These are phyloP conservation scores for Endothia cerciana DNA, from an alignment of 2,329 filamentous ascomycete genomes.

Conservation along the genomic window DNA sequence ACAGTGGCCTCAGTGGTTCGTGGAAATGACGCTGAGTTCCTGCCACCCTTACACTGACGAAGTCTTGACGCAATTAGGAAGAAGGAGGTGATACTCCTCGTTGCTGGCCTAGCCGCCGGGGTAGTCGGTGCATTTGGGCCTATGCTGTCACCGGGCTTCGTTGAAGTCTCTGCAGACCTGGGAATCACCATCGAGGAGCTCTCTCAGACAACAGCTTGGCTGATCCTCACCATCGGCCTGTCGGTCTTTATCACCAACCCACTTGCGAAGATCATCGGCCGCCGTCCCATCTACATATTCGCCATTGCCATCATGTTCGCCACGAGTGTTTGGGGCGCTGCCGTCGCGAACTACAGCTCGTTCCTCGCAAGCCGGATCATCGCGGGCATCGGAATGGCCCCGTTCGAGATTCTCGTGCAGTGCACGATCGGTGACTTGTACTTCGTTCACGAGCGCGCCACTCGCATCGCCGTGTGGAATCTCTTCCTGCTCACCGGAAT, in stretches of 20 bases:
- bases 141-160: conserved; percentile 55
- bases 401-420: conserved; percentile 56
- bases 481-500: conserved; percentile 46
- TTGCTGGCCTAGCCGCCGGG: conserved; percentile 49
- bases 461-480: conserved; percentile 47
- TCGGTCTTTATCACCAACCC: conserved; percentile 56
- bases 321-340: conserved; percentile 52
- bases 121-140: conserved; percentile 56
- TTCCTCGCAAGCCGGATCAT: conserved; percentile 52
- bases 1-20: conserved; percentile 45
- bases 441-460: conserved; percentile 51
- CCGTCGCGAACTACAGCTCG: conserved; percentile 46
- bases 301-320: conserved; percentile 52
- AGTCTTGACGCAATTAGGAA: conserved; percentile 26
- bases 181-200: conserved; percentile 48
- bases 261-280: conserved; percentile 53
- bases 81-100: conserved; percentile 50
- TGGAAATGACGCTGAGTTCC: background rate
- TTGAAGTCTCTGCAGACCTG: conserved; percentile 48
- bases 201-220: conserved; percentile 51
- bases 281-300: conserved; percentile 53
- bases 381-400: conserved; percentile 53
- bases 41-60: background rate
- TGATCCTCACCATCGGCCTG: conserved; percentile 52
- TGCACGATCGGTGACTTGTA: conserved; percentile 53